Conservation (phyloP, 2,329 filamentous ascomycete genomes). For the Zalaria sp. region DNA sequence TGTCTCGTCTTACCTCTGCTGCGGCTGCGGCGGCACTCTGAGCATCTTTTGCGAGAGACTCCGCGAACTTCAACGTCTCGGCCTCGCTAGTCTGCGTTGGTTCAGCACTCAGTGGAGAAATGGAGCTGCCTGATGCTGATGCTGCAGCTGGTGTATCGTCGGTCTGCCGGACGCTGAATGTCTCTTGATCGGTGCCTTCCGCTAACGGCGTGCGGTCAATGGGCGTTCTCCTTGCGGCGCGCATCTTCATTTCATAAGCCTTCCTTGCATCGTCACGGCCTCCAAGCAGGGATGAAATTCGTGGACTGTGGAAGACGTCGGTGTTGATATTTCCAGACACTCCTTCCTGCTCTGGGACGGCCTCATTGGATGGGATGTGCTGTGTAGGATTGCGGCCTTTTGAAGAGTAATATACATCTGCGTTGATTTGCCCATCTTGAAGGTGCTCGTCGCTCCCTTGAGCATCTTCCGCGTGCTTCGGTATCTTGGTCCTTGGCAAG, state of each 20-base stretch:
- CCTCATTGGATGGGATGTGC: conserved; percentile 13
- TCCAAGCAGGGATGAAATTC: conserved; percentile 5
- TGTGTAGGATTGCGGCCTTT: background rate
- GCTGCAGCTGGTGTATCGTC: background rate
- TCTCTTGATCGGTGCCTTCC: conserved; percentile 23
- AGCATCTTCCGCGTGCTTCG: conserved; percentile 32
- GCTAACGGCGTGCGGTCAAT: conserved; percentile 23
- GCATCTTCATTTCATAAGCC: conserved; percentile 12
- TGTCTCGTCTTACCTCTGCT: conserved; percentile 14
- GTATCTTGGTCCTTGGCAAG: conserved; percentile 41
- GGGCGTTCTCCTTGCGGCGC: conserved; percentile 17
- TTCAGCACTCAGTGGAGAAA: background rate
- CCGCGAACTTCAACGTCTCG: conserved; percentile 6
- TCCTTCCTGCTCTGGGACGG: conserved; percentile 24
- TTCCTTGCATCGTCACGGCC: conserved; percentile 6
- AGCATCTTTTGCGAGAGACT: conserved; percentile 19
- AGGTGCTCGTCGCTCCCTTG: conserved; percentile 30
- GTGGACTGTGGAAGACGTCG: conserved; percentile 46
- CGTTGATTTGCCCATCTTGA: conserved; percentile 32
- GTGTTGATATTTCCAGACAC: conserved; percentile 44
- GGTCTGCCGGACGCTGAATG: conserved; percentile 13
- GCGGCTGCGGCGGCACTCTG: conserved; percentile 12
- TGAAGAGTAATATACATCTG: conserved; percentile 37
- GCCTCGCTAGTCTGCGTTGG: conserved; percentile 7
- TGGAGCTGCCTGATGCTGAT: background rate